These are phyloP conservation scores for Tricholoma terreum DNA, from an alignment of 768 basidiomycete genomes.

Conservation along the genomic window DNA sequence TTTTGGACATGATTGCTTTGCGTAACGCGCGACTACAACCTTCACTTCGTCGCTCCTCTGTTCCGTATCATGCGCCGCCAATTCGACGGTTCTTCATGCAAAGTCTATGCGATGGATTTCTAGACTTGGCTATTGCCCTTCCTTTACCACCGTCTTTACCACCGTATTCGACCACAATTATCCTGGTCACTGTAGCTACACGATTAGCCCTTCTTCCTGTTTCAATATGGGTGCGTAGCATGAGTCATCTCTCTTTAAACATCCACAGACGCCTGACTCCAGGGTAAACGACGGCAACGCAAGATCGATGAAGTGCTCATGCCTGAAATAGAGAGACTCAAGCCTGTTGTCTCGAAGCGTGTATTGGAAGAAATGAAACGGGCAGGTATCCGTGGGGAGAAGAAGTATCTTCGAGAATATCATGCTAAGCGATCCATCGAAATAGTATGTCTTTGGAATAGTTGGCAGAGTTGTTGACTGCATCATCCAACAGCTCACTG, in stretches of 20 bases:
- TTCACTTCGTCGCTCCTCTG: conserved; percentile 9
- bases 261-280: conserved; percentile 9
- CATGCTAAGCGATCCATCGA: conserved; percentile 47
- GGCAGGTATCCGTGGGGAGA: conserved; percentile 52
- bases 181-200: conserved; percentile 59
- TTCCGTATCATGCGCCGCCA: conserved; percentile 8
- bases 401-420: conserved; percentile 44
- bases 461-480: neutral
- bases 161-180: conserved; percentile 72
- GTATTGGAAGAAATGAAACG: conserved; percentile 53
- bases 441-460: conserved; percentile 36
- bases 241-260: neutral
- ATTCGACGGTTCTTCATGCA: conserved; percentile 37
- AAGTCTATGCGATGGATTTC: conserved; percentile 58
- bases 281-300: conserved; percentile 63
- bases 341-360: conserved; percentile 38
- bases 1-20: conserved; percentile 30
- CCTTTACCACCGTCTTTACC: conserved; percentile 69
- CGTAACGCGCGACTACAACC: conserved; percentile 27
- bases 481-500: conserved; percentile 40
- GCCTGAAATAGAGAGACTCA: conserved; percentile 52
- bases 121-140: conserved; percentile 74
- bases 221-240: conserved; percentile 66
- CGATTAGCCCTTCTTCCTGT: conserved; percentile 67
- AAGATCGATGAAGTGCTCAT: conserved; percentile 59